Evolutionary conservation across 2,329 filamentous ascomycete species (phyloP).

Genomic region (Penicillium sp.): DNA sequence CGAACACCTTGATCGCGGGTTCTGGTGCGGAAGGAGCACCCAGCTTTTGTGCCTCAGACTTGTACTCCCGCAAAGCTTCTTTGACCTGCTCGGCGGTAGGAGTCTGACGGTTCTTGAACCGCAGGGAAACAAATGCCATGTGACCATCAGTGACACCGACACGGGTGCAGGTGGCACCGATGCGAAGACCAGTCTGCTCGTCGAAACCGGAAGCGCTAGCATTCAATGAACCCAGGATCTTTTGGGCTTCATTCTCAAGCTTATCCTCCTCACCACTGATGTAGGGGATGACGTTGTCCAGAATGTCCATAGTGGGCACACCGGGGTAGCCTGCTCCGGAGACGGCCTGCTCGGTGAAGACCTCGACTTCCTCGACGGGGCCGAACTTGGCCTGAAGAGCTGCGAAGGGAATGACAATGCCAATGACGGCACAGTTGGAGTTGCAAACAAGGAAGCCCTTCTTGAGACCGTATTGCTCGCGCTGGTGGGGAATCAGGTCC

Average conservation of each 20-base stretch:
- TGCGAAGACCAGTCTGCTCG: slow-evolving; percentile 70
- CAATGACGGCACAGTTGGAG: slow-evolving; percentile 96
- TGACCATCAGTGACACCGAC: slow-evolving; percentile 95
- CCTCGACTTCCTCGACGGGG: slow-evolving; percentile 70
- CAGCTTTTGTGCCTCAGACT: slow-evolving; percentile 75
- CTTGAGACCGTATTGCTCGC: slow-evolving; percentile 66
- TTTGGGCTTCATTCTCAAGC: slow-evolving; percentile 88
- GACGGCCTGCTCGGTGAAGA: slow-evolving; percentile 93
- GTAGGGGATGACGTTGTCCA: slow-evolving; percentile 94
- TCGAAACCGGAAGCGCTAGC: slow-evolving; percentile 69
- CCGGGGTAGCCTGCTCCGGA: slow-evolving; percentile 73
- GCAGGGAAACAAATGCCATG: slow-evolving; percentile 86
- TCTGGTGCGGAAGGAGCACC: slow-evolving; percentile 84
- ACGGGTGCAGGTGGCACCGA: slow-evolving; percentile 87
- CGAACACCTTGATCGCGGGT: slow-evolving; percentile 81
- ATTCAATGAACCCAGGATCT: slow-evolving; percentile 82
- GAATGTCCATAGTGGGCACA: slow-evolving; percentile 85
- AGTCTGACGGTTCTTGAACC: slow-evolving; percentile 71
- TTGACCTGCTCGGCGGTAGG: slow-evolving; percentile 75
- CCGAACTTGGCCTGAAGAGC: slow-evolving; percentile 86
- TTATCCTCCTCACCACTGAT: slow-evolving; percentile 96
- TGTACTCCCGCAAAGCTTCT: slow-evolving; percentile 75
- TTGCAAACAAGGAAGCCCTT: slow-evolving; percentile 96
- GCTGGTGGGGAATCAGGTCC: slow-evolving; percentile 84
- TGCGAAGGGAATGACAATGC: slow-evolving; percentile 90